Base-by-base conservation (phyloP, 768 basidiomycete species). In the Mycena amicta region DNA sequence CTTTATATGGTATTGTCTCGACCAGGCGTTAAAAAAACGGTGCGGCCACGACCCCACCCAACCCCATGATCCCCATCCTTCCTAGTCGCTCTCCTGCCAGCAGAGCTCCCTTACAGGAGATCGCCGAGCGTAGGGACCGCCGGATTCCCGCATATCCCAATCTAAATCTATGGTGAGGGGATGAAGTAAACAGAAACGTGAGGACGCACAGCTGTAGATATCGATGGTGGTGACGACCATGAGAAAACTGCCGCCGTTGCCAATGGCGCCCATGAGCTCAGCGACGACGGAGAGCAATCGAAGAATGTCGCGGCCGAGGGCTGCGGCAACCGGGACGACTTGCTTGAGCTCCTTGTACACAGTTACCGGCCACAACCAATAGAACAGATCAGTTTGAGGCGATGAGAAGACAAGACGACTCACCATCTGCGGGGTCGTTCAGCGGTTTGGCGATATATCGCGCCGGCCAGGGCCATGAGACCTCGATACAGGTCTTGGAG, bases 271-370 rank as follows among this genome's bases (percentile, higher is more conserved):
- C 81, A 95, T 89, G 60, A 99, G 75, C 70, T 99, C 96, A 3
- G 97, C 95, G 12, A 86, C 82, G 53, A 99, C 95, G 8, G 90
- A 92, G 28, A 98, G 78, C 13, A 97, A 77, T 27, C 95, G 96
- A 13, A 98, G 88, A 58, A 95, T 93, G n/a, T 95, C 97, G 33
- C 96, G 96, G 43, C 97, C 96, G 62, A 98, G 93, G 1, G 95
- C 93, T 23, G 96, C 97, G 13, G 97, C 96, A 22, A 95, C 98
- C 2, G 97, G 97, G 63, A 99, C 97, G 61, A 98, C 90, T 43
- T 94, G 85, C 81, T 98, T 99, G 60, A 99, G 85, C 71, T 98
- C 97, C 79, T 98, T 99, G 83, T 98, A 99, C 92, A 98, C 95
- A 90, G 73, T 98, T 95, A 57, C 93, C 86, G 3, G 88, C 86